Evolutionary conservation across 2,329 filamentous ascomycete species (phyloP).

Genomic region (Curvularia spicifera): DNA sequence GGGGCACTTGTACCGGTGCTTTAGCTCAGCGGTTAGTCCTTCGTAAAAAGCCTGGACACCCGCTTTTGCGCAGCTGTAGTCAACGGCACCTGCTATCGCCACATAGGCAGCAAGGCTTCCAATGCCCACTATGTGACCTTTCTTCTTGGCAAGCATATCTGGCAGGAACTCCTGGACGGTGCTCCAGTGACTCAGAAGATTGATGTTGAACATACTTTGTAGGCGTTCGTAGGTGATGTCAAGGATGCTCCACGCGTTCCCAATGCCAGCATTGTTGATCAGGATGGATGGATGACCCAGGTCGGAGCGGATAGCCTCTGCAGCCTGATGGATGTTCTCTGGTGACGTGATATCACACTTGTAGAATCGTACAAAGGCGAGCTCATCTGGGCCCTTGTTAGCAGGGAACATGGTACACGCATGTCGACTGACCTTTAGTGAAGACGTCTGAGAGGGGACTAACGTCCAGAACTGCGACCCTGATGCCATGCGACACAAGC

Average conservation of each 20-base stretch:
- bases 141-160: constrained; percentile 46
- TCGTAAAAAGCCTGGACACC: constrained; percentile 45
- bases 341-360: constrained; percentile 45
- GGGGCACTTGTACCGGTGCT: constrained; percentile 52
- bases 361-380: constrained; percentile 34
- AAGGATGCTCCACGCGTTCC: constrained; percentile 42
- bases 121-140: constrained; percentile 47
- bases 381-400: constrained; percentile 32
- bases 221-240: constrained; percentile 37
- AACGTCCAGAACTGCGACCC: constrained; percentile 47
- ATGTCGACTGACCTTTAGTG: constrained; percentile 31
- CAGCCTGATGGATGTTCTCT: constrained; percentile 36
- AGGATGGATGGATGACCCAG: constrained; percentile 43
- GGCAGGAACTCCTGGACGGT: constrained; percentile 48
- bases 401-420: neutral
- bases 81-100: constrained; percentile 41
- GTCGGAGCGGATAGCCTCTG: constrained; percentile 43
- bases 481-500: constrained; percentile 41
- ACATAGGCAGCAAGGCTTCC: constrained; percentile 46
- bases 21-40: constrained; percentile 50
- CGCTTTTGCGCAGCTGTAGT: constrained; percentile 47
- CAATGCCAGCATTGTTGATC: constrained; percentile 49
- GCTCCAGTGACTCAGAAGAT: constrained; percentile 47
- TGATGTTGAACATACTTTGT: constrained; percentile 42
- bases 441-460: constrained; percentile 38